phyloP scores from a whole-genome alignment of 2,329 filamentous ascomycete species.

The Verticillium nubilum region DNA sequence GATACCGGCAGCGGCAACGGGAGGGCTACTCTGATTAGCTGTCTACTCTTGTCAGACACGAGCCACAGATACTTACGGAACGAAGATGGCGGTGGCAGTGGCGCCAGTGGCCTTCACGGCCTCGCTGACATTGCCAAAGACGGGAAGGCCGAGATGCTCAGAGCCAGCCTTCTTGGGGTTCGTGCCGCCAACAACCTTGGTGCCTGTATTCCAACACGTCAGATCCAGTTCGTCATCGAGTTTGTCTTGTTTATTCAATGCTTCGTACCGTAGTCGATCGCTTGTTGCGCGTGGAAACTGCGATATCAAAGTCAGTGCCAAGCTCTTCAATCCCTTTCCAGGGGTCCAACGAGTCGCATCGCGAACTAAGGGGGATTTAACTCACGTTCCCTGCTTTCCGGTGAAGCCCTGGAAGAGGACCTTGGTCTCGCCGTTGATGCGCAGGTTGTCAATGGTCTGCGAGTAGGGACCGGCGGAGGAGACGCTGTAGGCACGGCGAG shows the following conservation, averaged over 20 bases:
- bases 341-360: neutral
- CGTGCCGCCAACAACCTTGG: slow-evolving; percentile 94
- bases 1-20: slow-evolving; percentile 87
- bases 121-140: slow-evolving; percentile 85
- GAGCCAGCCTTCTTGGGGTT: slow-evolving; percentile 98
- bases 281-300: slow-evolving; percentile 96
- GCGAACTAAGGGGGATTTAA: slow-evolving; percentile 19
- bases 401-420: slow-evolving; percentile 97
- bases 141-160: slow-evolving; percentile 83
- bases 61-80: slow-evolving; percentile 72
- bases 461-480: slow-evolving; percentile 65
- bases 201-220: slow-evolving; percentile 55
- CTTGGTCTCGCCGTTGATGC: slow-evolving; percentile 89
- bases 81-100: slow-evolving; percentile 90
- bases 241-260: slow-evolving; percentile 4
- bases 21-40: slow-evolving; percentile 53
- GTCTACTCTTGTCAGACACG: neutral
- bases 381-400: slow-evolving; percentile 90
- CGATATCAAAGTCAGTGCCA: slow-evolving; percentile 3
- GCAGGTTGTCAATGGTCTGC: slow-evolving; percentile 75
- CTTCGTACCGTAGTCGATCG: slow-evolving; percentile 89
- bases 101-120: slow-evolving; percentile 88
- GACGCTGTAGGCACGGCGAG: slow-evolving; percentile 67
- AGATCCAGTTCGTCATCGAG: slow-evolving; percentile 15
- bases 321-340: neutral